Base-by-base conservation (phyloP, 2,329 filamentous ascomycete genomes). In the Leptographium procerum region DNA sequence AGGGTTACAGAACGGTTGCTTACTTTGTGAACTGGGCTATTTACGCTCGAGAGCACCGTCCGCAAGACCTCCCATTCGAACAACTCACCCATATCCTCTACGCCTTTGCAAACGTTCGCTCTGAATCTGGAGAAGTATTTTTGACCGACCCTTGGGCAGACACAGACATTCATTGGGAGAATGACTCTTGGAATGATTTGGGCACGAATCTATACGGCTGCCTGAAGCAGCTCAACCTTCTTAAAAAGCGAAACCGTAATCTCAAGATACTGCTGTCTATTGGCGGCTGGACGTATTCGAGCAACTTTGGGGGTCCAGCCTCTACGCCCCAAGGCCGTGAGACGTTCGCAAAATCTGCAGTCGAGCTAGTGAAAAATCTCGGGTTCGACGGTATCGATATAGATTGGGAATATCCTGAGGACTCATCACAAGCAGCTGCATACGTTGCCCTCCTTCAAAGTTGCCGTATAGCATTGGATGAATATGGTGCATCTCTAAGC, bases 61-160 rank as follows among this genome's bases (percentile, higher is more conserved):
- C 91, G 0, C 87, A 95, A 68, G 84, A 95, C 68, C 80, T 97
- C 7, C 88, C 89, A 0, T 84, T 80, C 4, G 82, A 91, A 57
- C 87, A 89, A 58, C 81, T 96, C 48, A 97, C 91, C 0, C 92
- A 97, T 68, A 73, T 97, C 5, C 82, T 96, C 19, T 96, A 96
- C 64, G 77, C 91, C 19, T 97, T 97, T 72, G 92, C 89, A 67
- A 95, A 96, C 69, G 82, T 96, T 60, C 81, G 83, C 4, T 78
- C 85, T 3, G 88, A 92, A 3, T 83, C 80, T 34, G 92, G 92
- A 55, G 89, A 95, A 71, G 90, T 95, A 31, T 67, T 79, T 65
- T 70, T 86, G 62, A 85, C 82, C 9, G 83, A 86, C 66, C 65
- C 72, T 6, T 86, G 83, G 82, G 79, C 83, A 53, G 84, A 86